These are phyloP conservation scores for Alternaria viburni DNA, from an alignment of 2,329 filamentous ascomycete genomes.

Conservation along the genomic window DNA sequence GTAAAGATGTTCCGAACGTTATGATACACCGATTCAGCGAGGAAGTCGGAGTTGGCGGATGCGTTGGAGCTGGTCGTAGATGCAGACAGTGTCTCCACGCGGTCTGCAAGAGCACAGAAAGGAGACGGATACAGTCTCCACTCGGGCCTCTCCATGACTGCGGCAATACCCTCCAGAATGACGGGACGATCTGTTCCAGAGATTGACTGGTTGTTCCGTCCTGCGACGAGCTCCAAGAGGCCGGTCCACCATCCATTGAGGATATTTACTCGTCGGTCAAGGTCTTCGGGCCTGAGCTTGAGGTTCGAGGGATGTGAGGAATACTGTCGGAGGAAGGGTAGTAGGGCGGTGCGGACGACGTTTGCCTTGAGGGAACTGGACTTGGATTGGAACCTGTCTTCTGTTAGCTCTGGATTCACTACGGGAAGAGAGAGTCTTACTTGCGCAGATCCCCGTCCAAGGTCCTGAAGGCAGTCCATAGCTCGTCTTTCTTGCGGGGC, in stretches of 20 bases:
- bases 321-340: conserved; percentile 79
- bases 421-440: conserved; percentile 44
- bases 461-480: conserved; percentile 72
- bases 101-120: conserved; percentile 67
- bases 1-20: conserved; percentile 88
- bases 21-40: conserved; percentile 79
- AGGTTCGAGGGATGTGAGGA: conserved; percentile 70
- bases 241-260: conserved; percentile 91
- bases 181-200: conserved; percentile 83
- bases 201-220: conserved; percentile 75
- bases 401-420: conserved; percentile 7
- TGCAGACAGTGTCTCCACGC: conserved; percentile 54
- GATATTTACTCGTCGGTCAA: conserved; percentile 79
- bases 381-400: conserved; percentile 70
- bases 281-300: conserved; percentile 74
- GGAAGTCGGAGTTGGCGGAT: conserved; percentile 69
- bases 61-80: conserved; percentile 64
- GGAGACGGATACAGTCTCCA: conserved; percentile 78
- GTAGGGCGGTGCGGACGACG: conserved; percentile 71
- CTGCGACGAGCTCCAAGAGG: conserved; percentile 81
- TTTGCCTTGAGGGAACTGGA: conserved; percentile 75
- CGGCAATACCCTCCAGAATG: conserved; percentile 77
- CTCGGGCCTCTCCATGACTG: conserved; percentile 87
- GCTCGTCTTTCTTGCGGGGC: conserved; percentile 68
- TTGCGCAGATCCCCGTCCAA: conserved; percentile 73